Base-by-base conservation (phyloP, 768 basidiomycete genomes). In the Russula brevipes region DNA sequence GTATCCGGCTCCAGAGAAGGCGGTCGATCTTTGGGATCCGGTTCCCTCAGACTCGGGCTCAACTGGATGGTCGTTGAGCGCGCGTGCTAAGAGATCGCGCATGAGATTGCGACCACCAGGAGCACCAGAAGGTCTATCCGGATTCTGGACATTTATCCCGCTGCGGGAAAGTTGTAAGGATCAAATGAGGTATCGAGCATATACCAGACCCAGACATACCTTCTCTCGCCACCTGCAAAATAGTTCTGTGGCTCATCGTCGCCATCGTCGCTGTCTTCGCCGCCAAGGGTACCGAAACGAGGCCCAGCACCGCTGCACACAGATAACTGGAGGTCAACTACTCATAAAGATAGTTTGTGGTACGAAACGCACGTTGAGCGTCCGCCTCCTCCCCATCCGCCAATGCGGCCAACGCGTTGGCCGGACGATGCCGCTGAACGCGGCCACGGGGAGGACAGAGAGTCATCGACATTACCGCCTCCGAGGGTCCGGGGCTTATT, bases 161-260 rank as follows among this genome's bases (percentile, higher is more conserved):
- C 94, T 98, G 71, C 8, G 56, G 4, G 5, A 52, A 42, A 36
- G 44, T 4, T 2, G 19, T 24, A 31, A 6, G 24, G 17, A 49
- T 36, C 36, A 41, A 51, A 11, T 54, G 16, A 54, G 36, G 49
- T 1, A 24, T 24, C 24, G 9, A 49, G 16, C 4, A 49, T 31
- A 24, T 3, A 31, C 12, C 8, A 8, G 24, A 9, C 11, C 19
- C 16, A 5, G 31, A 55, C 72, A 38, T 39, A 91, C 94, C 93
- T 94, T 71, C 91, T 79, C 73, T 96, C 96, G 0, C 96, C 96
- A n/a, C 96, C 96, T 3, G 96, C 88, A 74, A 92, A 98, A 81
- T 87, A 91, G 17, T 81, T 80, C 41, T 80, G 78, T 5, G 76
- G 76, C 47, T 80, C 79, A 8, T 73, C 76, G 7, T 77, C 78